These are phyloP conservation scores for Evansstolkia leycettana DNA, from an alignment of 495 filamentous ascomycete species.

Conservation along the genomic window DNA sequence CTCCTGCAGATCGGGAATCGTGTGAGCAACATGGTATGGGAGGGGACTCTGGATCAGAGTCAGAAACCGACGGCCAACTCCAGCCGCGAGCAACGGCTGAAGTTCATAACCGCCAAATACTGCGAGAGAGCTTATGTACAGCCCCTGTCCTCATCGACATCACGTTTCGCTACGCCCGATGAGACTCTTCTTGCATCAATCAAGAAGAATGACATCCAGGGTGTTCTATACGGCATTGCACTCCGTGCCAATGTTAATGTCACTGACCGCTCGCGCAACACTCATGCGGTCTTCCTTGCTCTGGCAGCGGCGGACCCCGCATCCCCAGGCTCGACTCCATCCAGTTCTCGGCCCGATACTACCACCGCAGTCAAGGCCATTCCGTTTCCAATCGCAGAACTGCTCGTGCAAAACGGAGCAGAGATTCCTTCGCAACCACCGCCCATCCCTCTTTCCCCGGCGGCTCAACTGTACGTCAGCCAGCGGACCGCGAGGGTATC, in stretches of 20 bases:
- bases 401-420: slow-evolving; percentile 88
- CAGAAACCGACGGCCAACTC: slow-evolving; percentile 63
- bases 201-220: slow-evolving; percentile 87
- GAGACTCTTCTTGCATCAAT: slow-evolving; percentile 88
- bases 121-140: slow-evolving; percentile 72
- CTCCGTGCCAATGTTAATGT: slow-evolving; percentile 80
- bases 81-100: slow-evolving; percentile 76
- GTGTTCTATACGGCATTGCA: slow-evolving; percentile 82
- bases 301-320: slow-evolving; percentile 92
- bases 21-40: slow-evolving; percentile 94
- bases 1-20: slow-evolving; percentile 86
- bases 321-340: slow-evolving; percentile 41
- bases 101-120: slow-evolving; percentile 93
- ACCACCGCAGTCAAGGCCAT: slow-evolving; percentile 25
- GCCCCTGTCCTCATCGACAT: slow-evolving; percentile 60
- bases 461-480: slow-evolving; percentile 73
- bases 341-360: slow-evolving; percentile 17
- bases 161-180: slow-evolving; percentile 67
- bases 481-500: slow-evolving; percentile 49
- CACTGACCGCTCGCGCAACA: slow-evolving; percentile 73
- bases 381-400: slow-evolving; percentile 78
- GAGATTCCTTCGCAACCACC: slow-evolving; percentile 65
- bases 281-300: slow-evolving; percentile 80
- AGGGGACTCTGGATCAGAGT: slow-evolving; percentile 63
- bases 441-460: slow-evolving; percentile 61